Evolutionary conservation across 2,329 filamentous ascomycete genomes (phyloP), one percentile per base, ranked within the genome.

Genomic region (Lasiodiplodia hormozganensis): DNA sequence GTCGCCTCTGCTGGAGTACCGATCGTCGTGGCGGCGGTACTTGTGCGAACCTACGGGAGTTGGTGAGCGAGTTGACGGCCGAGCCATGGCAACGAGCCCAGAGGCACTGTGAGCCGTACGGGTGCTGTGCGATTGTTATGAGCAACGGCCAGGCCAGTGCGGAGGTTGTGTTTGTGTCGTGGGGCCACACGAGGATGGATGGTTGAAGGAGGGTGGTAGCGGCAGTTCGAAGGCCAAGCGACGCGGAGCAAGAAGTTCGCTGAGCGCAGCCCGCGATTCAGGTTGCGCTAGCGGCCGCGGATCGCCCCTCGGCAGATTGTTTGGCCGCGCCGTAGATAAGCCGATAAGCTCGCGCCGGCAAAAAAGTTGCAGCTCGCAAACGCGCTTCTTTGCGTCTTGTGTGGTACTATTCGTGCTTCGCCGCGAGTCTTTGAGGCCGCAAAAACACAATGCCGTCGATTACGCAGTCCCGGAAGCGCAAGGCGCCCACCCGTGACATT

Each of bases 11-110:
- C 74, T 72, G 56, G 71, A 72, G 68, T 75, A 72, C 69, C 76
- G 75, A 69, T 78, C 76, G 72, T 76, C 73, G 68, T 71, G 69
- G 34, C 73, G 69, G 52, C 58, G 70, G 43, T 69, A 88, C 83
- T 88, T 91, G 83, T 92, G 90, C 86, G 91, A 93, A 89, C 91
- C 92, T 94, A 90, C 89, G 90, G 91, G 91, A 89, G 91, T 93
- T 92, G 92, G 92, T 94, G 92, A 95, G 92, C 92, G 86, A 49
- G 58, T 68, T 43, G 36, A 47, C 8, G 52, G 68, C 40, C 64
- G 57, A 54, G 69, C 69, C 69, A 70, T 70, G 40, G 54, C 53
- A 80, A 68, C 68, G 47, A 67, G 68, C 69, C 68, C 51, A 65
- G 56, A 67, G 65, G 65, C 65, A 34, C 56, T 67, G 65, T 60